Base-by-base conservation (phyloP, 179 eudicot genomes). In the Silene coronaria region DNA sequence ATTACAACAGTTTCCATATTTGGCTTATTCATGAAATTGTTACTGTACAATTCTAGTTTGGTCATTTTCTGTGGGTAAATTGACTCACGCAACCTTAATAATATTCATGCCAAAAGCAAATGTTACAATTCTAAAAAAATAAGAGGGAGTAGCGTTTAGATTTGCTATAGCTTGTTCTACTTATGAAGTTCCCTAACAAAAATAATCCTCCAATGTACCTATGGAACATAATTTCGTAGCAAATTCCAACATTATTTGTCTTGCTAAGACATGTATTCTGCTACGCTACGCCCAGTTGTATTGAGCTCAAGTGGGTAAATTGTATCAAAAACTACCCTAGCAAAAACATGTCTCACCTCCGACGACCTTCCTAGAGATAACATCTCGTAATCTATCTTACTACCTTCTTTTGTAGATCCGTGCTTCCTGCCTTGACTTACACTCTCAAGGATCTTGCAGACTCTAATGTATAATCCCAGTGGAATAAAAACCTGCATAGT, bases 251-350 rank as follows among this genome's bases (percentile, higher is more conserved):
- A 16, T 14, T 51, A 51, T 42, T 11, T 51, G 58, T 51, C 58
- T 51, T 17, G 58, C 59, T 55, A n/a, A 17, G 21, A 16, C 59
- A 55, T 55, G 59, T n/a, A n/a, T 30, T 46, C 28, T n/a, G 63
- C 16, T 14, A 30, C 30, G 26, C 17, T 65, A 65, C 34, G 16
- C 38, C 23, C 19, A 27, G 22, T 9, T 2, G 75, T 34, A 22
- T 58, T 34, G 11, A n/a, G 61, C 60, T 53, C 53, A 42, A 80
- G 26, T 8, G 97, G 95, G 79, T 83, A 88, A 30, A 90, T 68
- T n/a, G 95, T 85, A 79, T 91, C 96, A 71, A 88, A 89, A 62
- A 90, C 88, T 38, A 90, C 80, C 80, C 96, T 88, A 1, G 96
- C 93, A 84, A 91, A 88, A 24, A 86, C 82, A 45, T 87, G 91